Base-by-base conservation (phyloP, 2,329 filamentous ascomycete genomes). In the Fusarium citri region DNA sequence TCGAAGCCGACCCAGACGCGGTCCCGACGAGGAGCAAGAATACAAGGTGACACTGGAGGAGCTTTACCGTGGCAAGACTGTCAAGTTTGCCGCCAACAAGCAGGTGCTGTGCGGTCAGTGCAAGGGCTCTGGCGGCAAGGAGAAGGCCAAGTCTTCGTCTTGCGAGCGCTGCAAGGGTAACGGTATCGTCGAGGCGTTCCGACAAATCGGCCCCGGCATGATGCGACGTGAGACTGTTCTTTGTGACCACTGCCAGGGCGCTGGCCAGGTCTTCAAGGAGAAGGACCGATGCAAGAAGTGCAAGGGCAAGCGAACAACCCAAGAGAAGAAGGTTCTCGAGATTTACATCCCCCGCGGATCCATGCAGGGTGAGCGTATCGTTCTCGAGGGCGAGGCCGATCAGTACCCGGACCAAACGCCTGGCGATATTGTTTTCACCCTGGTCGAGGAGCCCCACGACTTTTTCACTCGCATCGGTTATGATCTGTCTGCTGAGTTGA, bases 201-300 rank as follows among this genome's bases (percentile, higher is more conserved):
- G 92, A 64, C 92, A 94, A 76, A 88, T 98, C 68, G 95, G 94
- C 1, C 94, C 94, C 22, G 94, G 94, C 63, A 85, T 98, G 78
- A 90, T 97, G 68, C 93, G 93, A 30, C 92, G 94, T 76, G 91
- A 94, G 76, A 89, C 91, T 9, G 89, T 94, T 40, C 81, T 90
- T 37, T 99, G 96, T 80, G 90, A 92, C 75, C 90, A 91, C 76
- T 99, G 96, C 82, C 87, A 90, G 64, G 95, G 94, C 34, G 88
- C 90, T n/a, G 96, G 96, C 8, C 90, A 91, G 77, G 90, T 94
- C 77, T 97, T 90, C 83, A 95, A 95, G 80, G 94, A 97, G 77
- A 98, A 98, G 85, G 96, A 99, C 77, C 93, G 94, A 78, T 99
- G 96, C 86, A 97, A 97, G 86, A 98, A 96, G 85, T 99, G 96